Percentiles rank a stretch among this genome's conserved stretches.
These are phyloP conservation scores for Microsporum canis DNA, from an alignment of 2,329 filamentous ascomycete genomes.

Conservation along the genomic window DNA sequence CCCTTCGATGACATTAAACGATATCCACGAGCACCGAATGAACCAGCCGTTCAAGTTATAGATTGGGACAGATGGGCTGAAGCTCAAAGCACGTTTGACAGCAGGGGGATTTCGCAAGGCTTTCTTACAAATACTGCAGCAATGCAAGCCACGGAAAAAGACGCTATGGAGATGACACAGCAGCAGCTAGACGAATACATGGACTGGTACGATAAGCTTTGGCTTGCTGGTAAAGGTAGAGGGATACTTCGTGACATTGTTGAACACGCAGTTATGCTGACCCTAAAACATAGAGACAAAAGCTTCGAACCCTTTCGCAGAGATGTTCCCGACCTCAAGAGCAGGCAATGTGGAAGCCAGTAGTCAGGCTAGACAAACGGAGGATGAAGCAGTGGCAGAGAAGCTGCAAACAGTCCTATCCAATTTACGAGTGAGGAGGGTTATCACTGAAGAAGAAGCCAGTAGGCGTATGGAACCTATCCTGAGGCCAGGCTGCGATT, in stretches of 20 bases:
- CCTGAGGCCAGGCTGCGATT: slow-evolving; percentile 40
- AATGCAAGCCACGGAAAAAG: slow-evolving; percentile 46
- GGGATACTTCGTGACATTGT: not conserved
- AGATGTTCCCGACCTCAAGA: slow-evolving; percentile 33
- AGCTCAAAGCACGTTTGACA: slow-evolving; percentile 34
- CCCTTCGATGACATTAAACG: slow-evolving; percentile 55
- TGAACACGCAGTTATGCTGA: not conserved
- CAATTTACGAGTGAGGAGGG: slow-evolving; percentile 28
- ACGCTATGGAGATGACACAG: slow-evolving; percentile 51
- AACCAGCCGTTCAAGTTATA: slow-evolving; percentile 50
- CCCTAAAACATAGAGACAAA: not conserved
- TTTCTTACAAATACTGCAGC: slow-evolving; percentile 38
- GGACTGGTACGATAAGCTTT: slow-evolving; percentile 64
- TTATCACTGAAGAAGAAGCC: slow-evolving; percentile 28
- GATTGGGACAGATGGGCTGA: slow-evolving; percentile 63
- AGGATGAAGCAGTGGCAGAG: slow-evolving; percentile 23
- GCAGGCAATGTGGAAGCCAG: slow-evolving; percentile 9
- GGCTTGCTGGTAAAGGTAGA: slow-evolving; percentile 32
- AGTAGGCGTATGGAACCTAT: slow-evolving; percentile 18
- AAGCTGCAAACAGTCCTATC: slow-evolving; percentile 36
- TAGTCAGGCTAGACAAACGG: slow-evolving; percentile 7
- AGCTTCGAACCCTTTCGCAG: slow-evolving; percentile 26
- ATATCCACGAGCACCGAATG: slow-evolving; percentile 39
- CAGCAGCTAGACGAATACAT: slow-evolving; percentile 62
- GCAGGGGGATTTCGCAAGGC: slow-evolving; percentile 22